Base-by-base conservation (phyloP, 73 alveolate species). In the Stentor roeselii region DNA sequence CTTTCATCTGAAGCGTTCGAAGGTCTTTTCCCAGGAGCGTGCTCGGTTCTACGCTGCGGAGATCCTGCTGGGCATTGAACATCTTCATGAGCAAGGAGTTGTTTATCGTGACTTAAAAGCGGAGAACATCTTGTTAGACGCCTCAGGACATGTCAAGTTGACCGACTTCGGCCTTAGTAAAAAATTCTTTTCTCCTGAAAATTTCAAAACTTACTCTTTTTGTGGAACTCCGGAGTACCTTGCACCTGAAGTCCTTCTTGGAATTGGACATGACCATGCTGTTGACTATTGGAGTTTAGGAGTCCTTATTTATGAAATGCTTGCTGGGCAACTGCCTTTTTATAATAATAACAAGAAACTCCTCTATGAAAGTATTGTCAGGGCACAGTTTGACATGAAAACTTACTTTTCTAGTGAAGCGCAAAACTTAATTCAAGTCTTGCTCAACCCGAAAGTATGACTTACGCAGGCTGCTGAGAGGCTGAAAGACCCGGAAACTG, bases 121-220 rank as follows among this genome's bases (percentile, higher is more conserved):
- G 36, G 98, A 93, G 91, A 92, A 92, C 85, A 91, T 92, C 15
- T 59, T 92, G 41, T 82, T 92, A 90, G 97, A 92, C 85, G 96
- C 90, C 41, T 42, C 86, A 27, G 99, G 99, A 3, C 90, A 95
- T 90, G 78, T 95, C 60, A 89, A 89, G 60, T 82, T 92, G 32
- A 90, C 97, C 3, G 97, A 92, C 88, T 92, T 92, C 82, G 97
- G 97, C 42, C 87, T 92, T 95, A 92, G 95, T 0, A 91, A 92
- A 85, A 86, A 86, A 42, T 82, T 92, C 39, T 78, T 78, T 36
- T 83, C 21, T 50, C 67, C 67, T 50, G 67, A 50, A 50, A 50
- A 50, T 50, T 21, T 50, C 21, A 67, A 32, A 2, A 67, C 80
- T 30, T 67, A 21, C 80, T 21, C 87, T 6, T 40, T 59, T 36